Evolutionary conservation across 1,284 basidiomycete species (phyloP).

Genomic region (Malassezia arunalokei): DNA sequence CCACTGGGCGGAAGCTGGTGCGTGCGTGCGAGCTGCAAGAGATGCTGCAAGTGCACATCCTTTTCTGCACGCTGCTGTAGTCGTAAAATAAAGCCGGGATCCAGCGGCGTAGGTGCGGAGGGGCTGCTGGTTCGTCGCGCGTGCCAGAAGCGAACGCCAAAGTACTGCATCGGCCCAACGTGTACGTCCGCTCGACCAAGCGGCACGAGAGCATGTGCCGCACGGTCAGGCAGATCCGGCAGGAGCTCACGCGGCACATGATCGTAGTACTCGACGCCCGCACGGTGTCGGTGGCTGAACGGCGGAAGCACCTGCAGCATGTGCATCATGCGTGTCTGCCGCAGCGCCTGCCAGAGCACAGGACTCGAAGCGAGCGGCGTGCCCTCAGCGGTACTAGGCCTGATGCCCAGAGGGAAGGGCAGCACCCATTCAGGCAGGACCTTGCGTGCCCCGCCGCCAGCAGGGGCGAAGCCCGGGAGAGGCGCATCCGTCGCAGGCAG

Average conservation of each 20-base stretch:
- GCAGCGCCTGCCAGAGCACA: conserved; percentile 35
- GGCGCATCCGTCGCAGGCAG: conserved; percentile 8
- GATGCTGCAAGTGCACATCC: conserved; percentile 9
- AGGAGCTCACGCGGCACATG: conserved; percentile 26
- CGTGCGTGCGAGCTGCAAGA: conserved; percentile 9
- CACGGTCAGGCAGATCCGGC: conserved; percentile 28
- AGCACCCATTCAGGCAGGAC: conserved; percentile 30
- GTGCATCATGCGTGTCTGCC: conserved; percentile 41
- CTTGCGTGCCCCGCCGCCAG: conserved; percentile 29
- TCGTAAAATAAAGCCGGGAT: conserved; percentile 7
- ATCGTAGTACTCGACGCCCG: conserved; percentile 28
- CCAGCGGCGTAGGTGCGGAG: not conserved
- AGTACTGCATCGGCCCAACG: conserved; percentile 34
- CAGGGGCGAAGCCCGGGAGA: conserved; percentile 18
- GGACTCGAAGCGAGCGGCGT: not conserved
- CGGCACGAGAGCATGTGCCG: conserved; percentile 29
- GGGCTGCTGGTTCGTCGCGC: conserved; percentile 13
- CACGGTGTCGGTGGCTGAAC: conserved; percentile 28
- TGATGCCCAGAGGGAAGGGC: conserved; percentile 18
- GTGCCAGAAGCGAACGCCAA: conserved; percentile 37
- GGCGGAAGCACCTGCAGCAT: conserved; percentile 37
- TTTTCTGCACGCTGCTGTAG: conserved; percentile 13
- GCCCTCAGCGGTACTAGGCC: not conserved
- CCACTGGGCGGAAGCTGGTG: conserved; percentile 2
- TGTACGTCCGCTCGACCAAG: conserved; percentile 36